phyloP scores from a whole-genome alignment of 1,284 basidiomycete species.

The Agroathelia rolfsii region DNA sequence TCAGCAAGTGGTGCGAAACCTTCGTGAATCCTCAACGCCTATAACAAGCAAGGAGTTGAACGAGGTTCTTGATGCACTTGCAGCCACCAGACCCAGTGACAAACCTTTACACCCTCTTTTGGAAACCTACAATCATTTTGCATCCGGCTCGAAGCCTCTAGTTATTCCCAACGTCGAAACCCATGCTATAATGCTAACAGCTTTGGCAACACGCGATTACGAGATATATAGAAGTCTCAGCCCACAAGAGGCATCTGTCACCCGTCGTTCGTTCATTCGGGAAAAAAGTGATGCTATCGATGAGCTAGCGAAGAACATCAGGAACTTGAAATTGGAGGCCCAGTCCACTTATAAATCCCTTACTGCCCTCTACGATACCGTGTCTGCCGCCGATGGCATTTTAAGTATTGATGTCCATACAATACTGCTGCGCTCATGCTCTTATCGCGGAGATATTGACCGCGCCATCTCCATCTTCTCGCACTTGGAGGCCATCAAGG shows the following conservation, averaged over 20 bases:
- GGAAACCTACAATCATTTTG: conserved; percentile 70
- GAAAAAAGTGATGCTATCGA: conserved; percentile 15
- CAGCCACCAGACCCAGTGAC: conserved; percentile 36
- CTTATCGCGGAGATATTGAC: conserved; percentile 46
- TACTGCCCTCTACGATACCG: conserved; percentile 61
- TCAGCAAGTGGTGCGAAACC: too few relatives aligned
- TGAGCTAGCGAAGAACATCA: conserved; percentile 21
- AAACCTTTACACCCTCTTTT: conserved; percentile 53
- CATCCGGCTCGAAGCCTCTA: conserved; percentile 55
- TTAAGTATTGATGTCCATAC: conserved; percentile 33
- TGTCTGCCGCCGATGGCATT: conserved; percentile 28
- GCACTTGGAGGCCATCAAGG: conserved; percentile 44
- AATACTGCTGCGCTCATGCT: conserved; percentile 57
- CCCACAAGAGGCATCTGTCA: conserved; percentile 32
- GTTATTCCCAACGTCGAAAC: conserved; percentile 61
- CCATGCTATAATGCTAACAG: conserved; percentile 60
- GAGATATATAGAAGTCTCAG: conserved; percentile 50
- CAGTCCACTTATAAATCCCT: conserved; percentile 71
- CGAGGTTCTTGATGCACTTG: conserved; percentile 47
- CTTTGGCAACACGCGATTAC: conserved; percentile 63
- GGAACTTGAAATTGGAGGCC: conserved; percentile 32
- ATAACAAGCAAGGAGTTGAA: conserved; percentile 63
- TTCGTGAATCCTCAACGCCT: too few relatives aligned
- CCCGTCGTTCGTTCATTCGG: conserved; percentile 20
- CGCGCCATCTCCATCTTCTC: conserved; percentile 62